These are phyloP conservation scores for Curvularia lunata DNA, from an alignment of 2,329 filamentous ascomycete genomes.

Conservation along the genomic window DNA sequence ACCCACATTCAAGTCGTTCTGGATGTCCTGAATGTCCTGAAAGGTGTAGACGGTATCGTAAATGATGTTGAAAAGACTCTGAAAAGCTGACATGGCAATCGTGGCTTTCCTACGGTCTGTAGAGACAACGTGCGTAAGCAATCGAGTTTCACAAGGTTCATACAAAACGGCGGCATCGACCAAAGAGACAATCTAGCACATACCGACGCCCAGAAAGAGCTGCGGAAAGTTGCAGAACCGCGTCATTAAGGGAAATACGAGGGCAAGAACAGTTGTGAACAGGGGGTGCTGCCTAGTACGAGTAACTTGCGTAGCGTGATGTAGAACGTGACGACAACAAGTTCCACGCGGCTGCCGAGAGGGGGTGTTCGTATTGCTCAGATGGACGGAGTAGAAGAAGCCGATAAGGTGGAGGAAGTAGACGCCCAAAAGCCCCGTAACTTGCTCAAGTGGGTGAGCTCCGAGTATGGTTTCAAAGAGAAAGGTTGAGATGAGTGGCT, in stretches of 20 bases:
- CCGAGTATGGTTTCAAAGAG: constrained; percentile 14
- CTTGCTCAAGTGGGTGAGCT: constrained; percentile 57
- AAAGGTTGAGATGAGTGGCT: not conserved
- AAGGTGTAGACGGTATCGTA: constrained; percentile 50
- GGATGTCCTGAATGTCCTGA: constrained; percentile 37
- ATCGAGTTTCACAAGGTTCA: not conserved
- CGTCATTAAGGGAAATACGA: constrained; percentile 60
- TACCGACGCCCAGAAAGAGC: constrained; percentile 55
- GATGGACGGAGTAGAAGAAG: constrained; percentile 49
- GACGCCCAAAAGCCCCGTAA: constrained; percentile 56
- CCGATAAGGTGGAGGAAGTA: constrained; percentile 51
- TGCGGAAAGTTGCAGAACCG: constrained; percentile 62
- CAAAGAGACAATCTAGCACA: constrained; percentile 15
- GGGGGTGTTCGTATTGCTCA: constrained; percentile 8
- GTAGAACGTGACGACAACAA: constrained; percentile 2
- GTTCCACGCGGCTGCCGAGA: constrained; percentile 12
- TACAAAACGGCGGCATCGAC: constrained; percentile 10
- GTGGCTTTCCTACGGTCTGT: constrained; percentile 9
- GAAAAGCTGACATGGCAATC: constrained; percentile 7
- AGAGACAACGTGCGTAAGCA: not conserved
- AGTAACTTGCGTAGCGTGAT: not conserved
- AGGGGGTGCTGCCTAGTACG: constrained; percentile 42
- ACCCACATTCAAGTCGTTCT: constrained; percentile 42
- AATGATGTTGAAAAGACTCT: constrained; percentile 11
- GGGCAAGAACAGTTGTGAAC: constrained; percentile 53